These are phyloP conservation scores for Cryptococcus sp. DNA, from an alignment of 1,284 basidiomycete genomes.

Conservation along the genomic window DNA sequence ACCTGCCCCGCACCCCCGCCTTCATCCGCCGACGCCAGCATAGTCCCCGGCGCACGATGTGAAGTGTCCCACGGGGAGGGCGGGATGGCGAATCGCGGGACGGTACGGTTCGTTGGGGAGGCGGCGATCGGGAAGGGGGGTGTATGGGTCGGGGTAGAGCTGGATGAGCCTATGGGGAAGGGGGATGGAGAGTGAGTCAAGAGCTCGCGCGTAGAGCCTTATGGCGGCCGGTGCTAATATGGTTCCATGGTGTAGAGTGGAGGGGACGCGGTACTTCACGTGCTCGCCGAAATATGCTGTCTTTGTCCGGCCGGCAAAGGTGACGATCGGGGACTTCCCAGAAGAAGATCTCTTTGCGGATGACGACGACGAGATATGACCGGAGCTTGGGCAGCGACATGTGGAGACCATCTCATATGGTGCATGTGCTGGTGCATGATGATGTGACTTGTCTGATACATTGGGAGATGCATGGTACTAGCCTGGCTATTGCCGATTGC, in stretches of 20 bases:
- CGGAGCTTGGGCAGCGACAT: too few relatives aligned
- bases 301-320: slow-evolving; percentile 81
- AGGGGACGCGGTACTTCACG: slow-evolving; percentile 79
- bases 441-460: neutral
- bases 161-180: slow-evolving; percentile 94
- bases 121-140: slow-evolving; percentile 67
- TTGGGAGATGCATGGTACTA: too few relatives aligned
- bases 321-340: slow-evolving; percentile 81
- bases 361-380: slow-evolving; percentile 71
- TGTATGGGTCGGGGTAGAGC: slow-evolving; percentile 88
- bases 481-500: too few relatives aligned
- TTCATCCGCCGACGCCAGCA: slow-evolving; percentile 15
- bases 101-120: slow-evolving; percentile 75
- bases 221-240: neutral
- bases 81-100: slow-evolving; percentile 69
- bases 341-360: slow-evolving; percentile 64
- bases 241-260: slow-evolving; percentile 58
- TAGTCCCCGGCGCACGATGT: slow-evolving; percentile 67
- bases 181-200: slow-evolving; percentile 84
- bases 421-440: neutral
- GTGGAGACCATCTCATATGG: neutral
- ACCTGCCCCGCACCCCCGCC: slow-evolving; percentile 28
- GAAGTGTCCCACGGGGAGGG: slow-evolving; percentile 61
- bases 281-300: slow-evolving; percentile 74
- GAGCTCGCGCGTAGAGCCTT: neutral